Evolutionary conservation across 2,329 filamentous ascomycete species (phyloP).

Genomic region (Penicillium sp.): DNA sequence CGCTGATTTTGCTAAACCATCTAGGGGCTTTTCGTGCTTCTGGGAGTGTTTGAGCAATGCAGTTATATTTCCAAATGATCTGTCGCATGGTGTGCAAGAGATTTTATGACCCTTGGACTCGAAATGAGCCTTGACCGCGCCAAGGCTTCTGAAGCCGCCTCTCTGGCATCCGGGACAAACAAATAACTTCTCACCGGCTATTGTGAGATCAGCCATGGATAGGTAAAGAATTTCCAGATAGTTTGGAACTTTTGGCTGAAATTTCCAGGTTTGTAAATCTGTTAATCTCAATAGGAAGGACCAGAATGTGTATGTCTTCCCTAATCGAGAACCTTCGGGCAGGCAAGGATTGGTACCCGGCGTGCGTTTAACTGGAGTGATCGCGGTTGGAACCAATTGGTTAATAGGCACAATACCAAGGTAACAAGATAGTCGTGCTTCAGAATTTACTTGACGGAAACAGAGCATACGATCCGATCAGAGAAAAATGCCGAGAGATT

Average conservation of each 20-base stretch:
- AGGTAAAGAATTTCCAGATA: not conserved
- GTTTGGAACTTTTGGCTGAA: not conserved
- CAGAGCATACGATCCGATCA: not conserved
- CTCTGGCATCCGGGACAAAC: constrained; percentile 7
- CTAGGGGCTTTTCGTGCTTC: not conserved
- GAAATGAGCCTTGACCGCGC: constrained; percentile 8
- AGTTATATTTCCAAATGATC: not conserved
- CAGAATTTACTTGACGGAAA: not conserved
- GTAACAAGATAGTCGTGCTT: not conserved
- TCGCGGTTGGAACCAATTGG: not conserved
- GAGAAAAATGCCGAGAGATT: not conserved
- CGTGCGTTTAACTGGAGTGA: not conserved
- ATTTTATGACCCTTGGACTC: constrained; percentile 6
- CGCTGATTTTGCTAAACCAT: not conserved
- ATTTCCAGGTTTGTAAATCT: not conserved
- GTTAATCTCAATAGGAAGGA: not conserved
- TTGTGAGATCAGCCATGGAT: not conserved
- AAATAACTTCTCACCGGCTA: constrained; percentile 1
- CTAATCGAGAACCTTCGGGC: not conserved
- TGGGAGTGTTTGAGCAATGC: not conserved
- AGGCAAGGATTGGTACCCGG: not conserved
- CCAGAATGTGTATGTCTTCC: not conserved
- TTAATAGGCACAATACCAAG: not conserved
- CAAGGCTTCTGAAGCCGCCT: constrained; percentile 3
- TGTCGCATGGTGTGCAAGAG: constrained; percentile 2